A percentile compares a stretch with the other conserved stretches of the same genome.
Evolutionary conservation across 2,329 filamentous ascomycete genomes (phyloP).

Genomic region (Colletotrichum sidae): DNA sequence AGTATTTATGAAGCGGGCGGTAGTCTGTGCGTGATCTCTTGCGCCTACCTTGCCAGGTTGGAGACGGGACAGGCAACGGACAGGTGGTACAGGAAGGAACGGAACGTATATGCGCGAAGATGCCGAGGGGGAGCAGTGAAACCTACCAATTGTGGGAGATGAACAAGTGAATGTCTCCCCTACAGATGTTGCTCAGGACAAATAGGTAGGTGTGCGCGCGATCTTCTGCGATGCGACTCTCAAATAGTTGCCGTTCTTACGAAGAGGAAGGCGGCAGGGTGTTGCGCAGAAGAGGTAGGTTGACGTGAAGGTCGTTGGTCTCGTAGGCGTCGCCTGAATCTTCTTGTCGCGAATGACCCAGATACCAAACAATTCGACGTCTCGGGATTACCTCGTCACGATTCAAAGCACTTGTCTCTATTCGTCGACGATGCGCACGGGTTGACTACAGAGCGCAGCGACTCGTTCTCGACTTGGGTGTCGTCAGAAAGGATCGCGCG

Average conservation of each 20-base stretch:
- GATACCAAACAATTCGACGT: constrained; percentile 37
- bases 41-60: too few species aligned
- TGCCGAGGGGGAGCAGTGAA: constrained; percentile 21
- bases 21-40: constrained; percentile 3
- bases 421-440: constrained; percentile 34
- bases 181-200: constrained; percentile 54
- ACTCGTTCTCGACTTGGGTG: constrained; percentile 37
- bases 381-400: constrained; percentile 36
- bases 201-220: constrained; percentile 11
- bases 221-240: constrained; percentile 11
- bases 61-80: not conserved
- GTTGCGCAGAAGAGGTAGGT: constrained; percentile 29
- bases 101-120: not conserved
- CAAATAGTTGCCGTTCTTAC: constrained; percentile 12
- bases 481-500: constrained; percentile 38
- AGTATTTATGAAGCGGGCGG: not conserved
- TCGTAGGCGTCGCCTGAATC: constrained; percentile 32
- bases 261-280: constrained; percentile 4
- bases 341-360: constrained; percentile 33
- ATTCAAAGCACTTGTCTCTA: constrained; percentile 39
- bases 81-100: not conserved
- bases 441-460: constrained; percentile 38
- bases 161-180: constrained; percentile 99
- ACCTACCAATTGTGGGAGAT: constrained; percentile 84
- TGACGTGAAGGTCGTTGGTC: constrained; percentile 29